Conservation (phyloP, 2,329 filamentous ascomycete species). For the Fusarium sp. region DNA sequence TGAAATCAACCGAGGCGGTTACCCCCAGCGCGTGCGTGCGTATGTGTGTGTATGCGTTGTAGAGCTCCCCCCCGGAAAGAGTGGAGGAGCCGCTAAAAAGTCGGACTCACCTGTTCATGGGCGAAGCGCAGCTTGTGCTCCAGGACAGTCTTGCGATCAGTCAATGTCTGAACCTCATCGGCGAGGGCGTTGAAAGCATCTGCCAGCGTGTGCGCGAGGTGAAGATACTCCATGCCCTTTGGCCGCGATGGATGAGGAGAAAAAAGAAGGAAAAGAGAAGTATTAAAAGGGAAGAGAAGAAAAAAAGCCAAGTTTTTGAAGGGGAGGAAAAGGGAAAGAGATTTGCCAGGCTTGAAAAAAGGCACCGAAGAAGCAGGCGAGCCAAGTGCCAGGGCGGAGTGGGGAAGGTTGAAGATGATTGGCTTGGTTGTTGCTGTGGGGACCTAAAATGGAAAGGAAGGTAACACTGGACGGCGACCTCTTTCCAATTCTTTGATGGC, state of each 20-base stretch:
- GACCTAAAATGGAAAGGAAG: background rate
- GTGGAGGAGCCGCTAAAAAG: conserved; percentile 14
- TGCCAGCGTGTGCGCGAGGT: conserved; percentile 66
- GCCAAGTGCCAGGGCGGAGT: conserved; percentile 24
- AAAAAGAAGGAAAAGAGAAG: background rate
- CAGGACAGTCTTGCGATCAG: conserved; percentile 72
- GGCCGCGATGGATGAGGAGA: conserved; percentile 29
- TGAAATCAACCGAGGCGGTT: conserved; percentile 28
- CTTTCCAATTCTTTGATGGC: background rate
- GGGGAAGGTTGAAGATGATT: conserved; percentile 17
- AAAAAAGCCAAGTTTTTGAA: conserved; percentile 18
- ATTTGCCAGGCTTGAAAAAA: conserved; percentile 32
- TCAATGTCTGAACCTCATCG: conserved; percentile 72
- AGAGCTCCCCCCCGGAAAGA: background rate
- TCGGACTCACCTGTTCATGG: conserved; percentile 70
- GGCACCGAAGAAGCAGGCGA: conserved; percentile 28
- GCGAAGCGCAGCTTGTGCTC: conserved; percentile 76
- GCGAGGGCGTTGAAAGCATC: conserved; percentile 74
- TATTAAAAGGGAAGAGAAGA: conserved; percentile 5
- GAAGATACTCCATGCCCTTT: conserved; percentile 52
- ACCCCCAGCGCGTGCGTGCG: background rate
- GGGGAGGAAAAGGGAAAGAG: conserved; percentile 30
- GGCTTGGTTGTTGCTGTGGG: conserved; percentile 7
- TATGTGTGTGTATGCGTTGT: background rate
- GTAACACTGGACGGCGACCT: background rate